Evolutionary conservation across 805 yeast genomes (phyloP).

Genomic region (Diddensiella transvaalensis): DNA sequence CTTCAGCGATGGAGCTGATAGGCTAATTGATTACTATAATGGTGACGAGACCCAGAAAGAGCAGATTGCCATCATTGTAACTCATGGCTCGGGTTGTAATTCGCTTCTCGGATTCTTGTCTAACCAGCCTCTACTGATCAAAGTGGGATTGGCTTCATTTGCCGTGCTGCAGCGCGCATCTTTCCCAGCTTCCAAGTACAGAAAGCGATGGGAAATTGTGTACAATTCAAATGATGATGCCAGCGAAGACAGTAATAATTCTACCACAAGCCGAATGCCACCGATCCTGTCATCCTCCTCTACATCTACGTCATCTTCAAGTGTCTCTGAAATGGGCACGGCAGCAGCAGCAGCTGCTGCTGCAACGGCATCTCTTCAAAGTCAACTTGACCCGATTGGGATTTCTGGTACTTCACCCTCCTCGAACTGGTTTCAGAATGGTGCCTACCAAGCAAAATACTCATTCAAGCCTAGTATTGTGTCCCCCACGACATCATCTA

Average conservation of each 20-base stretch:
- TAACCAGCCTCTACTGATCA: slow-evolving; percentile 31
- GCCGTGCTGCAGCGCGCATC: slow-evolving; percentile 9
- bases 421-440: slow-evolving; percentile 1
- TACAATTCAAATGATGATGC: not conserved
- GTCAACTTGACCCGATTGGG: not conserved
- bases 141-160: slow-evolving; percentile 29
- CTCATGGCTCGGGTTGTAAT: slow-evolving; percentile 40
- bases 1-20: slow-evolving; percentile 27
- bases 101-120: slow-evolving; percentile 34
- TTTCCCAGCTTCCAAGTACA: not conserved
- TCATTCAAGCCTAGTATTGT: not conserved
- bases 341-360: not conserved
- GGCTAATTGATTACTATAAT: slow-evolving; percentile 26
- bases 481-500: not conserved
- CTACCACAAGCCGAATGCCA: not conserved
- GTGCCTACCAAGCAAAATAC: not conserved
- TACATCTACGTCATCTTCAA: slow-evolving; percentile 3
- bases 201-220: not conserved
- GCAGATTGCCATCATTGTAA: slow-evolving; percentile 30
- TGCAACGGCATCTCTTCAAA: too few species aligned
- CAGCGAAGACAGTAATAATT: not conserved
- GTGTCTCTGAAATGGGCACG: not conserved
- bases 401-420: not conserved
- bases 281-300: slow-evolving; percentile 1
- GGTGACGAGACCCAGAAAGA: not conserved